Evolutionary conservation across 2,329 filamentous ascomycete species (phyloP).

Genomic region (Colletotrichum sp.): DNA sequence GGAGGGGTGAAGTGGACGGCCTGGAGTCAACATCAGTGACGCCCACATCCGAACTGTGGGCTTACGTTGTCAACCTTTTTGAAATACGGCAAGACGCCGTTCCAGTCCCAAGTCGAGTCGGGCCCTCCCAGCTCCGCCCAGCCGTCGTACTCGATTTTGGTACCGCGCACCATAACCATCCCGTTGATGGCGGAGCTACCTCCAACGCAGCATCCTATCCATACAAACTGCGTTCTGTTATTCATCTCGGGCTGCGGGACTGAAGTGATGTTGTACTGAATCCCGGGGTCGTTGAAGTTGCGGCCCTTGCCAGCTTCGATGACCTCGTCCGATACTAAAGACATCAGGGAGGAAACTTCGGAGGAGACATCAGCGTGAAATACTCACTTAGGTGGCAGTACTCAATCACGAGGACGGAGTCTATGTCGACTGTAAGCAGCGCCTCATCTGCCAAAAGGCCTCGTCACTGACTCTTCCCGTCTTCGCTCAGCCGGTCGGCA

Average conservation of each 20-base stretch:
- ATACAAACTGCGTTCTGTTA: slow-evolving; percentile 26
- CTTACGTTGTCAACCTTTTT: slow-evolving; percentile 33
- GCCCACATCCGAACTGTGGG: background rate
- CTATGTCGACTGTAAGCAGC: background rate
- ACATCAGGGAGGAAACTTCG: background rate
- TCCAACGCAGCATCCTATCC: slow-evolving; percentile 37
- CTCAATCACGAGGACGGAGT: slow-evolving; percentile 16
- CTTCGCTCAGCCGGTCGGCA: slow-evolving; percentile 36
- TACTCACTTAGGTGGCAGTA: slow-evolving; percentile 6
- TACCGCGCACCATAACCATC: slow-evolving; percentile 39
- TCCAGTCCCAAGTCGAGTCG: slow-evolving; percentile 46
- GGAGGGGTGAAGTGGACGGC: slow-evolving; percentile 21
- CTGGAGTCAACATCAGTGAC: background rate
- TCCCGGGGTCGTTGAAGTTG: slow-evolving; percentile 20
- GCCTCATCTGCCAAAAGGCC: fast-evolving
- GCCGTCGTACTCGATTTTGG: slow-evolving; percentile 41
- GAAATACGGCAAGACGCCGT: slow-evolving; percentile 45
- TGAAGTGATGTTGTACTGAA: slow-evolving; percentile 30
- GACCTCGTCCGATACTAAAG: background rate
- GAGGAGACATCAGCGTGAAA: fast-evolving
- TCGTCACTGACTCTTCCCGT: slow-evolving; percentile 28
- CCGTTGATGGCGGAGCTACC: slow-evolving; percentile 44
- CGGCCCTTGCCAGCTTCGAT: background rate
- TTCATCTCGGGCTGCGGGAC: slow-evolving; percentile 30
- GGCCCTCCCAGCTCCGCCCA: slow-evolving; percentile 50